A percentile compares a stretch with the other conserved stretches of the same genome.
These are phyloP conservation scores for Aquilaria yunnanensis DNA, from an alignment of 345 rosid genomes.

Conservation along the genomic window DNA sequence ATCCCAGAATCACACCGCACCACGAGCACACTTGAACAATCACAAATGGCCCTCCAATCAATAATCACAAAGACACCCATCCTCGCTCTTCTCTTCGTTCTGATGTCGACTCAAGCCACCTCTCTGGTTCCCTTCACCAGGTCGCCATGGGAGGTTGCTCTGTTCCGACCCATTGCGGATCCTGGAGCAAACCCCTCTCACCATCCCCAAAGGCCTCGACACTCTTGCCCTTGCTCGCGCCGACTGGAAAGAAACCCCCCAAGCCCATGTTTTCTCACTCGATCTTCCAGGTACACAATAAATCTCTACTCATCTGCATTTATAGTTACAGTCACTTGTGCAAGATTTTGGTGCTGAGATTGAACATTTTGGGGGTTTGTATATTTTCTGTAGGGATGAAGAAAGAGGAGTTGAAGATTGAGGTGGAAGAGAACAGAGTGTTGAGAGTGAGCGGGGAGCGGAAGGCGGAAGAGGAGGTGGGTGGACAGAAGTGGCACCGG, in stretches of 20 bases:
- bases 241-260: conserved; percentile 34
- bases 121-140: conserved; percentile 21
- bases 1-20: too few species aligned
- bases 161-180: conserved; percentile 34
- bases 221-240: conserved; percentile 25
- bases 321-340: too few species aligned
- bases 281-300: conserved; percentile 18
- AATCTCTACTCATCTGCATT: too few species aligned
- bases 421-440: conserved; percentile 31
- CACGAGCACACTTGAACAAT: too few species aligned
- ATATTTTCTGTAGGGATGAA: conserved; percentile 18
- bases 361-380: too few species aligned
- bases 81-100: too few species aligned
- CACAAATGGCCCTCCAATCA: too few species aligned
- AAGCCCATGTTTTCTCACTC: conserved; percentile 14
- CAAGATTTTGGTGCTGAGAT: too few species aligned
- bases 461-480: conserved; percentile 14
- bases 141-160: conserved; percentile 22
- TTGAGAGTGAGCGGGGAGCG: conserved; percentile 33
- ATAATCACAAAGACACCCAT: too few species aligned
- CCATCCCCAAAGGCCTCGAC: conserved; percentile 23
- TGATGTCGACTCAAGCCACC: not conserved
- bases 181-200: conserved; percentile 33
- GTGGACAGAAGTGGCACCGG: conserved; percentile 36
- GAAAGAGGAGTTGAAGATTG: conserved; percentile 33